Evolutionary conservation across 2,329 filamentous ascomycete genomes (phyloP).

Genomic region (Pseudogymnoascus sp.): DNA sequence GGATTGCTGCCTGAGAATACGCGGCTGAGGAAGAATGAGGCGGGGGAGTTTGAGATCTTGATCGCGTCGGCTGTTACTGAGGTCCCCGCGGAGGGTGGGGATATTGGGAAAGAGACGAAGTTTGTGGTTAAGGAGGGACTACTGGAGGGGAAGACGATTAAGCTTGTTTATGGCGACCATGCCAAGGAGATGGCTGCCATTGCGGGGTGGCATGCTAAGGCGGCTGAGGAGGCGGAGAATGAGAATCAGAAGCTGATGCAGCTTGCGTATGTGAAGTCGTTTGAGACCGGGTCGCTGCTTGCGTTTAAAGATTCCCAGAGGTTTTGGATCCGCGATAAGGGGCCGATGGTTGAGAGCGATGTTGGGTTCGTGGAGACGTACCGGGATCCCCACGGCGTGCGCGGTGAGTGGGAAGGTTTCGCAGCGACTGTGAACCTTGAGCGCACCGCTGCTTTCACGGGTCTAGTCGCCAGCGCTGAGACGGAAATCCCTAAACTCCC

Average conservation of each 20-base stretch:
- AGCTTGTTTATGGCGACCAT: constrained; percentile 69
- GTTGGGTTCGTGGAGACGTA: constrained; percentile 84
- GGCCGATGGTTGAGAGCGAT: constrained; percentile 72
- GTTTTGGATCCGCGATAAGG: constrained; percentile 76
- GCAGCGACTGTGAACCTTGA: constrained; percentile 83
- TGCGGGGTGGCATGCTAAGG: constrained; percentile 58
- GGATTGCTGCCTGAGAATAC: constrained; percentile 71
- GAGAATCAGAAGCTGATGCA: constrained; percentile 70
- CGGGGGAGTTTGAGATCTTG: constrained; percentile 62
- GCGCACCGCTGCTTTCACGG: constrained; percentile 78
- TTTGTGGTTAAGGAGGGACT: constrained; percentile 53
- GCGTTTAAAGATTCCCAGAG: constrained; percentile 75
- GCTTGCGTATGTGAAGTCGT: constrained; percentile 66
- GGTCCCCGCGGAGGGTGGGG: constrained; percentile 56
- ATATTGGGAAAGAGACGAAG: constrained; percentile 58
- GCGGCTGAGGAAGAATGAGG: constrained; percentile 58
- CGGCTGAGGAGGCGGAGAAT: constrained; percentile 63
- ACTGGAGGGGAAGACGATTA: constrained; percentile 60
- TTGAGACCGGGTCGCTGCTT: constrained; percentile 65
- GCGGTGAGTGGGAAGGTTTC: constrained; percentile 82
- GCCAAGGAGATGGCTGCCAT: constrained; percentile 64
- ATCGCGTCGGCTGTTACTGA: constrained; percentile 61
- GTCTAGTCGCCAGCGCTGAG: constrained; percentile 74
- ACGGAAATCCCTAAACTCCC: constrained; percentile 81
- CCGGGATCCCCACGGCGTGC: constrained; percentile 70